Conservation (phyloP, 2,329 filamentous ascomycete genomes). For the Septoria linicola region DNA sequence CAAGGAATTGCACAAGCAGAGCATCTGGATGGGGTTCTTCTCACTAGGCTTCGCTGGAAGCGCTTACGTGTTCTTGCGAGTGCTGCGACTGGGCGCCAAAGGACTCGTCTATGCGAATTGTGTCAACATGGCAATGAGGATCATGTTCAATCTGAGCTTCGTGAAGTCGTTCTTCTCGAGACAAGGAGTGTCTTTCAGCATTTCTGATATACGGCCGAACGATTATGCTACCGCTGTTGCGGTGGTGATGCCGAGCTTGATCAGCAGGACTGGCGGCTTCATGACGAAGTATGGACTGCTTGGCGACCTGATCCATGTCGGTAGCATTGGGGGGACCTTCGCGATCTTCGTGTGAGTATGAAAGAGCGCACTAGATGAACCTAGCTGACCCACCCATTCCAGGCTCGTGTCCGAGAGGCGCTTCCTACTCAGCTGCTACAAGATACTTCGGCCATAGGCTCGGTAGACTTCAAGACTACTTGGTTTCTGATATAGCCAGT, state of each 20-base stretch:
- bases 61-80: constrained; percentile 71
- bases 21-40: constrained; percentile 79
- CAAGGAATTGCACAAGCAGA: constrained; percentile 72
- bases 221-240: constrained; percentile 39
- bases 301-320: constrained; percentile 44
- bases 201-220: constrained; percentile 35
- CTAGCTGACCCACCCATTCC: background rate
- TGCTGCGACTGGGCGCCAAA: constrained; percentile 68
- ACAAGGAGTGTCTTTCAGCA: constrained; percentile 39
- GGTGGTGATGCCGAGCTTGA: constrained; percentile 39
- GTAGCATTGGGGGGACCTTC: constrained; percentile 40
- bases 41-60: constrained; percentile 72
- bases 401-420: constrained; percentile 1
- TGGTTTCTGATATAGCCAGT: too few species aligned
- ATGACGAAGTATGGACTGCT: constrained; percentile 41
- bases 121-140: constrained; percentile 85
- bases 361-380: background rate
- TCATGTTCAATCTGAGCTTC: constrained; percentile 75
- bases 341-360: constrained; percentile 39
- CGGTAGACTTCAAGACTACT: background rate
- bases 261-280: constrained; percentile 35
- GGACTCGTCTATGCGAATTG: constrained; percentile 85
- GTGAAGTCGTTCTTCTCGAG: constrained; percentile 63
- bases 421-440: background rate
- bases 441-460: background rate